Base-by-base conservation (phyloP, 2,329 filamentous ascomycete genomes). In the Tolypocladium sp. region DNA sequence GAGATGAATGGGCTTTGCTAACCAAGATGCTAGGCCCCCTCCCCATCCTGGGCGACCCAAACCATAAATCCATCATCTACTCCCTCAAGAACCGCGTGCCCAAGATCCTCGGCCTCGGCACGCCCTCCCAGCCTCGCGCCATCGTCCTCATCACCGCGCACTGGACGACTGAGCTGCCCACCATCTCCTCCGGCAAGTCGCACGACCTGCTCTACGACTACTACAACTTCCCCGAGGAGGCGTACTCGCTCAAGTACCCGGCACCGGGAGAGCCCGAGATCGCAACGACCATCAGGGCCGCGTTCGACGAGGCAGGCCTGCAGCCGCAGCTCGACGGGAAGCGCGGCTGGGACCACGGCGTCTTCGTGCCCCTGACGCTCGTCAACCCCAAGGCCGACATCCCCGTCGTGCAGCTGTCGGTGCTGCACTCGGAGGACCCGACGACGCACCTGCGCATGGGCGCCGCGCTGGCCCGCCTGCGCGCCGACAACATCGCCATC, bases 71-170 rank as follows among this genome's bases (percentile, higher is more conserved):
- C 44, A 80, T 86, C 63, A 76, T 77, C 41, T 70, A 74, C 55
- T 85, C 82, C 0, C 74, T 86, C 60, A 75, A 76, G 59, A 78
- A 75, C 5, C 75, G 77, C 12, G 78, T 86, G 8, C 83, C 84
- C 56, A 71, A 78, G 65, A 76, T 86, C 56, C 77, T 87, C 54
- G 75, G 77, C 63, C 76, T 87, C 2, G 75, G 77, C 44, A 82
- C 81, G 0, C 68, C 78, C 1, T 71, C 79, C 1, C 74, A 78
- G 15, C 79, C 77, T 0, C 73, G 73, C 12, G 82, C 79, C 30
- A 83, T 85, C 53, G 72, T 84, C 12, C 70, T 85, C 38, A 75
- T 85, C 17, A 85, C 83, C 0, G 82, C 83, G 4, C 82, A 85
- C 71, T 85, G 82, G 83, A 76, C 76, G 2, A 78, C 78, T 3